Base-by-base conservation (phyloP, 75 land plant species). In the Pseudotsuga menziesii region DNA sequence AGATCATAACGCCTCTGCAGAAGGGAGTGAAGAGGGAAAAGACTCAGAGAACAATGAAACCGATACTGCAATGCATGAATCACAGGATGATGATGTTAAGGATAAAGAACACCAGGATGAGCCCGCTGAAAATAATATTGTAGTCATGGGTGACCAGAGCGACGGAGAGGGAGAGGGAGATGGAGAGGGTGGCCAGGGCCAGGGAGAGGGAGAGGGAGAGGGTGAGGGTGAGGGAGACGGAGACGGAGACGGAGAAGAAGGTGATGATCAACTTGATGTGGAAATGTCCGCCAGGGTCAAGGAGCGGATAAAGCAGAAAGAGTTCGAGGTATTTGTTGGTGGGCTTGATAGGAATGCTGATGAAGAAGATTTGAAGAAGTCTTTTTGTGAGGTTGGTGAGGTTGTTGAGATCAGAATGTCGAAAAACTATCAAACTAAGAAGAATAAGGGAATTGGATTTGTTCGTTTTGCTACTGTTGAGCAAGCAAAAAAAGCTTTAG, bases 301-400 rank as follows among this genome's bases (percentile, higher is more conserved):
- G 23, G 88, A 86, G 69, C 69, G 86, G 66, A 78, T 77, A 52
- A 83, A 78, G 83, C 85, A 77, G 58, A 86, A 83, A 27, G 80
- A 85, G 23, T 75, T 84, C 52, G 89, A 87, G 76, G 86, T 87
- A 19, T 87, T 87, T 74, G 86, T 87, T 0, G 89, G 89, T 20
- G 89, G 89, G 5, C 76, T 87, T n/a, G 86, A 84, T 70, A 81
- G 80, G 76, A 84, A 87, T 54, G 83, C 86, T 13, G 73, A 72
- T 92, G 58, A 81, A 92, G 94, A 64, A 83, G 81, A 62, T 86
- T 90, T 75, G 84, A 82, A 64, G 75, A 79, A 4, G 81, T 75
- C 75, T 26, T 83, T 87, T 76, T 19, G 63, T 58, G 61, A 75
- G 19, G 81, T 81, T 39, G 88, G 88, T 19, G 88, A 87, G 14